Evolutionary conservation across 2,329 filamentous ascomycete genomes (phyloP), one percentile per base, ranked within the genome.

Genomic region (Macroventuria anomochaeta): DNA sequence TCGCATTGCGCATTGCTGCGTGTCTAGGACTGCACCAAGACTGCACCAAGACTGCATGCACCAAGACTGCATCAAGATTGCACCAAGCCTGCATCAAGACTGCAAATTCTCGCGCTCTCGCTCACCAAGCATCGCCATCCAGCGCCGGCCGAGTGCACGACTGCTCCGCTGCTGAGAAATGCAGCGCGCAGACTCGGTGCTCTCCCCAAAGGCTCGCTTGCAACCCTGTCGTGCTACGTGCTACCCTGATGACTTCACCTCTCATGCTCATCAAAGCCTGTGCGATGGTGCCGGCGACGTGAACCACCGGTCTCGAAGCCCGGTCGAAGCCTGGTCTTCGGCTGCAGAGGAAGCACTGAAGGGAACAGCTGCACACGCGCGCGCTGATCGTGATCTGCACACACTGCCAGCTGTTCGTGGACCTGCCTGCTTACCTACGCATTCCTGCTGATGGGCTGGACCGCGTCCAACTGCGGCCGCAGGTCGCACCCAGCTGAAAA

Each of bases 91-190:
- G n/a, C n/a, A n/a, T n/a, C n/a, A n/a, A n/a, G n/a, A 20, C 36
- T 36, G 37, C 43, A 43, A 36, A 39, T 26, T 37, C 36, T 47
- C 15, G 23, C 18, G 21, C 36, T 47, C 15, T 23, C 18, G 21
- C 40, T 40, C 41, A 37, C 41, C 42, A 29, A 34, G 48, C 40
- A 38, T 28, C 28, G 47, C 40, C 23, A 12, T 28, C 23, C 20
- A 13, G 29, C 31, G 21, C 38, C 43, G 43, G 38, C 51, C 43
- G 50, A 53, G 51, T 34, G 51, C 44, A 39, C 25, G 43, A 44
- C 34, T 48, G 44, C 26, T 25, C 48, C 28, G 28, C 6, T 47
- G 50, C 50, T 53, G 50, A 53, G 43, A 47, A 53, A 47, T 53
- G 50, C 43, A 18, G 32, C 39, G 29, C 17, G 38, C 46, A 37